These are phyloP conservation scores for Acacia melanoxylon DNA, from an alignment of 306 rosid species.

Conservation along the genomic window DNA sequence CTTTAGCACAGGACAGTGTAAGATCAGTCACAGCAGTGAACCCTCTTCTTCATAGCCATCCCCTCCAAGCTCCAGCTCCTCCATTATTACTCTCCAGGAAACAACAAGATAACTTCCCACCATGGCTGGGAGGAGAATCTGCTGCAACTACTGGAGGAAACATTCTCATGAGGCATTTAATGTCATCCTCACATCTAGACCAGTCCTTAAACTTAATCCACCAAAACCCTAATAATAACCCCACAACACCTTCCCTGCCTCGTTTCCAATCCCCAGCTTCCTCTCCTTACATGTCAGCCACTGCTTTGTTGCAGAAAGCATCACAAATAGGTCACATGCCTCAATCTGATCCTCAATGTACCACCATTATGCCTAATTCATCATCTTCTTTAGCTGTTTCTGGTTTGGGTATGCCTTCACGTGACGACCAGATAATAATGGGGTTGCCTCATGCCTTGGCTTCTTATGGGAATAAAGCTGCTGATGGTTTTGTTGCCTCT, in stretches of 20 bases:
- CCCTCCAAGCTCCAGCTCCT: slow-evolving; percentile 34
- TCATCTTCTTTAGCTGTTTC: slow-evolving; percentile 31
- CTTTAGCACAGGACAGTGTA: slow-evolving; percentile 65
- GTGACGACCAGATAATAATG: slow-evolving; percentile 40
- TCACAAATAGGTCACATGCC: slow-evolving; percentile 57
- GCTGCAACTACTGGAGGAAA: no score
- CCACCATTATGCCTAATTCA: slow-evolving; percentile 5
- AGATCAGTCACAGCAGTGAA: slow-evolving; percentile 39
- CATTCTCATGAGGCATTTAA: slow-evolving; percentile 25
- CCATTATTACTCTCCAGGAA: neutral
- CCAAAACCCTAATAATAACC: slow-evolving; percentile 36
- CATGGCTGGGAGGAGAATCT: slow-evolving; percentile 35
- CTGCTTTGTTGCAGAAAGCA: slow-evolving; percentile 66
- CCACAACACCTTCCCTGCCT: slow-evolving; percentile 15
- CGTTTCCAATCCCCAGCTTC: neutral
- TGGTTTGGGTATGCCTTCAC: slow-evolving; percentile 37
- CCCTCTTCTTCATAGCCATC: slow-evolving; percentile 43
- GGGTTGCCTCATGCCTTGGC: slow-evolving; percentile 33
- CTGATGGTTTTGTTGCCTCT: neutral
- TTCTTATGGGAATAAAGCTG: slow-evolving; percentile 47
- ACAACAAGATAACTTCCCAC: neutral
- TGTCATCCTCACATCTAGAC: slow-evolving; percentile 5
- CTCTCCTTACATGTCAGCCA: slow-evolving; percentile 59
- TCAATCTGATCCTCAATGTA: neutral
- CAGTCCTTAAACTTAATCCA: slow-evolving; percentile 16